Evolutionary conservation across 2,329 filamentous ascomycete genomes (phyloP), one percentile per base, ranked within the genome.

Genomic region (Fusarium piperis): DNA sequence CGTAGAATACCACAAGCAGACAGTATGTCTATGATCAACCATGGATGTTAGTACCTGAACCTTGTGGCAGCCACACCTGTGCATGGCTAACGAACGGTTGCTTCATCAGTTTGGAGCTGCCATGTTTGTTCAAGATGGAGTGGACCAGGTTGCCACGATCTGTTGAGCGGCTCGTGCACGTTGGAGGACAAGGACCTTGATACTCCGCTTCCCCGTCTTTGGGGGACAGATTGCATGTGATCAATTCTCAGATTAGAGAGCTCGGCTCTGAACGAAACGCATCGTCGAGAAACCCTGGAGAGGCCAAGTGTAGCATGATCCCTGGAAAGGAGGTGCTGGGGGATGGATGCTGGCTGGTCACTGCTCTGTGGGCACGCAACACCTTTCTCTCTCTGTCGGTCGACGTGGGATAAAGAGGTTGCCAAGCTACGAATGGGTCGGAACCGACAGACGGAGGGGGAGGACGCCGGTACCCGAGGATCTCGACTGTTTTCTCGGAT

Each of bases 171-270:
- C 59, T 73, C 38, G 66, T 70, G 69, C 65, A 44, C 39, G 30
- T 48, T 12, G 11, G 35, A 38, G 18, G 16, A 61, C 41, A 52
- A 65, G 48, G 70, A 38, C 46, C 18, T 39, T 28, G 69, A 70
- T 70, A 70, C 38, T 67, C 69, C 56, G 63, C 58, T 72, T 70
- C 69, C 69, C 65, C 58, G 62, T 70, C 36, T 62, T 56, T 30
- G 53, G 20, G 10, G 23, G 23, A 3, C 20, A 20, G 26, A 39
- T 44, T 57, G 39, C 69, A 67, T 72, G 51, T 56, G 69, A 67
- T 35, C 33, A 39, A 30, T 18, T 39, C 26, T 36, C 41, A 32
- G 46, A 36, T 62, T 51, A 23, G 30, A 48, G 30, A 59, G 56
- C 13, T 58, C 38, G 28, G 23, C 18, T 28, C 46, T 51, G 46